Conservation (phyloP, 139 green algal species). For the Chlamydomonas asymmetrica region DNA sequence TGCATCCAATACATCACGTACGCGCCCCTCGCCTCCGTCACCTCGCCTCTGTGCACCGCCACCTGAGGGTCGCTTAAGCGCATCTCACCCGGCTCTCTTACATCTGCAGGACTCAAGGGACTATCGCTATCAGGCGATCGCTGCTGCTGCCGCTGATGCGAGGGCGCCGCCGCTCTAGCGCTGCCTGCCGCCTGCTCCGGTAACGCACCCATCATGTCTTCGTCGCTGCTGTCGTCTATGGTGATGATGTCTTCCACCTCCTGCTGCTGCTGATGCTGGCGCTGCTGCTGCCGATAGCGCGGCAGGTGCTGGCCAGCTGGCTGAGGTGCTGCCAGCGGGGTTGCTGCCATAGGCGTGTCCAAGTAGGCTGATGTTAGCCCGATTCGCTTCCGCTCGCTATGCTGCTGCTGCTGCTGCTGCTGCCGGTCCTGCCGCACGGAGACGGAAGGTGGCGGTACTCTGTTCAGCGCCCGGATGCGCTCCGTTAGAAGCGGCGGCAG, state of each 20-base stretch:
- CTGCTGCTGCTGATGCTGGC: neutral
- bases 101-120: neutral
- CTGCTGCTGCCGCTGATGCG: constrained; percentile 2
- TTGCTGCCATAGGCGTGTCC: neutral
- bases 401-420: neutral
- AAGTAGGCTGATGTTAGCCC: neutral
- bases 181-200: neutral
- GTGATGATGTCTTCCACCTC: neutral
- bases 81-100: neutral
- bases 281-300: neutral
- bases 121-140: neutral
- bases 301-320: neutral
- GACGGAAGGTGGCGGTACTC: neutral
- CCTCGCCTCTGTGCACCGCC: neutral
- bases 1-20: constrained; percentile 19
- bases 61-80: neutral
- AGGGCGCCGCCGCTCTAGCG: neutral
- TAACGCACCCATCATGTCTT: neutral
- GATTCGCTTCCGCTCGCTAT: neutral
- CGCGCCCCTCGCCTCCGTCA: neutral
- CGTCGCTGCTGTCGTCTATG: neutral
- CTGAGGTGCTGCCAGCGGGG: neutral
- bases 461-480: constrained; percentile 2
- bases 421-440: neutral
- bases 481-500: constrained; percentile 9